Evolutionary conservation across 345 rosid genomes (phyloP).

Genomic region (thale cress (Arabidopsis thaliana)): TAIR10.1 NC_003076.8:19929501-19930000

Average conservation of each 20-base stretch:
- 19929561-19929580: no score
- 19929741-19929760: slow-evolving; percentile 49
- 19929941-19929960: not conserved
- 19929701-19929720: not conserved
- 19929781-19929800: not conserved
- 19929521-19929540: no score
- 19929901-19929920: slow-evolving; percentile 40
- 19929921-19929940: slow-evolving; percentile 42
- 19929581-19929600: no score
- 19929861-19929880: slow-evolving; percentile 42
- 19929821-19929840: slow-evolving; percentile 40
- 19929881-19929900: slow-evolving; percentile 45
- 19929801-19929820: not conserved
- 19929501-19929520: no score
- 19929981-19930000: not conserved
- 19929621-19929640: not conserved
- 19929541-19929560: no score
- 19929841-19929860: slow-evolving; percentile 37
- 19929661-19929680: not conserved
- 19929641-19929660: not conserved
- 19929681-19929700: slow-evolving; percentile 17
- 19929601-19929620: not conserved
- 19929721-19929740: slow-evolving; percentile 54
- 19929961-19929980: not conserved
- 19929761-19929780: slow-evolving; percentile 32